These are phyloP conservation scores for Pinus tabuliformis DNA, from an alignment of 75 land plant species.

Conservation along the genomic window DNA sequence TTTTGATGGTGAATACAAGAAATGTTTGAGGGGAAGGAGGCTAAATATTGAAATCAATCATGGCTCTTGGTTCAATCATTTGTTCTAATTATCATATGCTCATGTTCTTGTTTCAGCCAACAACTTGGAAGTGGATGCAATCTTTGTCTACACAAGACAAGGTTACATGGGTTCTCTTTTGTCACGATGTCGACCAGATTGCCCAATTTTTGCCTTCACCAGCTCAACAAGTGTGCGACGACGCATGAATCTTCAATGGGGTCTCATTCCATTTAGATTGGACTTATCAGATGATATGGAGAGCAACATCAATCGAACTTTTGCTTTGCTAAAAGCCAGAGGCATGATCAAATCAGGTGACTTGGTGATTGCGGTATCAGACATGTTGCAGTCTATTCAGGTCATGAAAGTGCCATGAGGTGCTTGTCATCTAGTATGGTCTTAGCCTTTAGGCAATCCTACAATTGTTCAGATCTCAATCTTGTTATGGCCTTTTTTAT, in stretches of 20 bases:
- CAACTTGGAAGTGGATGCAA: constrained; percentile 74
- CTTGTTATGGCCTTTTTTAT: too few relatives aligned
- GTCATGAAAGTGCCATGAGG: constrained; percentile 24
- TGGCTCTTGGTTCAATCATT: not conserved
- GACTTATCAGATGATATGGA: constrained; percentile 67
- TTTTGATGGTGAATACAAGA: not conserved
- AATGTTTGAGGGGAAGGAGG: not conserved
- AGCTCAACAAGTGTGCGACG: constrained; percentile 35
- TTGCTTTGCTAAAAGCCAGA: constrained; percentile 47
- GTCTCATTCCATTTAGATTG: constrained; percentile 59
- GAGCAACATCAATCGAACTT: constrained; percentile 43
- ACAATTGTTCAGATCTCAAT: too few relatives aligned
- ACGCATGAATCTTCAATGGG: constrained; percentile 69
- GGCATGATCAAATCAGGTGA: constrained; percentile 62
- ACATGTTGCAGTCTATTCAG: constrained; percentile 57
- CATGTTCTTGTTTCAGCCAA: constrained; percentile 48
- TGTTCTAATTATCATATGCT: constrained; percentile 2
- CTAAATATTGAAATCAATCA: not conserved
- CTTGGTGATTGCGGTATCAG: constrained; percentile 66
- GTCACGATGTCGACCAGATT: constrained; percentile 67
- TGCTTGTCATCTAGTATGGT: too few relatives aligned
- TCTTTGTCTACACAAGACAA: constrained; percentile 69
- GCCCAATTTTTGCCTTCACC: constrained; percentile 81
- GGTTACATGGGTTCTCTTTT: constrained; percentile 76
- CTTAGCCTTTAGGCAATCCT: too few relatives aligned